phyloP scores from a whole-genome alignment of 2,329 filamentous ascomycete species.

The Sclerotinia trifoliorum region DNA sequence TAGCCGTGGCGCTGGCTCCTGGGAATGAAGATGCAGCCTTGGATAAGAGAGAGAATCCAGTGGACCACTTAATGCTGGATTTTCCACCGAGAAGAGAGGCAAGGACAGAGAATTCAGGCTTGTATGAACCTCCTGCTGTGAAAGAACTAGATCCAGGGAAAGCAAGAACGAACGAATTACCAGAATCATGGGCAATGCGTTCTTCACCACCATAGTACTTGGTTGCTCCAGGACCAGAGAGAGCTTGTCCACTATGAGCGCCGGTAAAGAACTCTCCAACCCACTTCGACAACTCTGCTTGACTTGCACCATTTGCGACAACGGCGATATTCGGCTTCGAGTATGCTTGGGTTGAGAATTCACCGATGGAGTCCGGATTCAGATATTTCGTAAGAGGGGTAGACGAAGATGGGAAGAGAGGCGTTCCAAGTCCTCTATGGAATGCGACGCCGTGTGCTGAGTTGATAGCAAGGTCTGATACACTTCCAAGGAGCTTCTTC shows the following conservation, averaged over 20 bases:
- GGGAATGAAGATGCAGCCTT: conserved; percentile 70
- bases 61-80: conserved; percentile 91
- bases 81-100: conserved; percentile 86
- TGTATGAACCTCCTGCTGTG: conserved; percentile 67
- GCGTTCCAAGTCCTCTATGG: conserved; percentile 85
- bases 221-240: conserved; percentile 58
- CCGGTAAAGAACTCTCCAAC: conserved; percentile 86
- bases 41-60: conserved; percentile 86
- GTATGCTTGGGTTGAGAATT: conserved; percentile 77
- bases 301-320: conserved; percentile 81
- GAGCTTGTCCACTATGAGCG: conserved; percentile 56
- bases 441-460: conserved; percentile 84
- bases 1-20: conserved; percentile 67
- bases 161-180: conserved; percentile 83
- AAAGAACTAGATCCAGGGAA: conserved; percentile 86
- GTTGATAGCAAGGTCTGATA: conserved; percentile 72
- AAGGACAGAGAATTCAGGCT: conserved; percentile 86
- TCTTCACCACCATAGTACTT: conserved; percentile 97
- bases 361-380: conserved; percentile 69
- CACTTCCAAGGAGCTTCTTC: conserved; percentile 64
- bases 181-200: conserved; percentile 72
- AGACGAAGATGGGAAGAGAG: conserved; percentile 70
- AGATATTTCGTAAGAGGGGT: conserved; percentile 78
- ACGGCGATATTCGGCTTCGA: conserved; percentile 88
- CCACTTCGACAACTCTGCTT: conserved; percentile 80